phyloP scores from a whole-genome alignment of 2,329 filamentous ascomycete species.

The Colletotrichum karsti region DNA sequence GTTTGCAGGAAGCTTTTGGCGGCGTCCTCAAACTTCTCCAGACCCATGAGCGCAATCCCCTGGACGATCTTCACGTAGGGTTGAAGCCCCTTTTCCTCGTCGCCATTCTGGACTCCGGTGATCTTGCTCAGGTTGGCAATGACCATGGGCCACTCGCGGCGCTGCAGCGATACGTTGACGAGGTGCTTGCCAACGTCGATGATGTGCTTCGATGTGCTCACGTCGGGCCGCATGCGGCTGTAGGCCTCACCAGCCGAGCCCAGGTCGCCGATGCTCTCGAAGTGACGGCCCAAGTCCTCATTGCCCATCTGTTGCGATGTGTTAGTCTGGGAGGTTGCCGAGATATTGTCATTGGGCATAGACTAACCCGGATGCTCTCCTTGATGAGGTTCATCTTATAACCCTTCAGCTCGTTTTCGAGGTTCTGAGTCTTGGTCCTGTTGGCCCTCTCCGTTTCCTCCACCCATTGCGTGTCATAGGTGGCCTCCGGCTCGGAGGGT shows the following conservation, averaged over 20 bases:
- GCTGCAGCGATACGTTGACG: slow-evolving; percentile 78
- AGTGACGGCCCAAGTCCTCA: slow-evolving; percentile 88
- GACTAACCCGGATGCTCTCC: slow-evolving; percentile 86
- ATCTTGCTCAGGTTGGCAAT: slow-evolving; percentile 71
- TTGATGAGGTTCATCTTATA: slow-evolving; percentile 98
- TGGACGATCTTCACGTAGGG: slow-evolving; percentile 62
- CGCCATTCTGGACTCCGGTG: slow-evolving; percentile 51
- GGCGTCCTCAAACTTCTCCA: slow-evolving; percentile 65
- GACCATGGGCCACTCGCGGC: slow-evolving; percentile 79
- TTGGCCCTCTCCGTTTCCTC: slow-evolving; percentile 72
- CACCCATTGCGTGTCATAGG: slow-evolving; percentile 79
- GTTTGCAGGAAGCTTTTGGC: slow-evolving; percentile 75
- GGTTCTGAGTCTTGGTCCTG: slow-evolving; percentile 73
- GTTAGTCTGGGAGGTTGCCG: slow-evolving; percentile 9
- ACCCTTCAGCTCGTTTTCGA: slow-evolving; percentile 86
- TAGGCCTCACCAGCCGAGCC: slow-evolving; percentile 79
- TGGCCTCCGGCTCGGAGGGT: slow-evolving; percentile 74
- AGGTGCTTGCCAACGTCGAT: slow-evolving; percentile 83
- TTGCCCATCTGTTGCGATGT: slow-evolving; percentile 80
- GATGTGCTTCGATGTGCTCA: slow-evolving; percentile 84
- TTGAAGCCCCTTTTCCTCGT: slow-evolving; percentile 58
- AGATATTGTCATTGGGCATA: neutral
- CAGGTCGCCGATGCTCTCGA: slow-evolving; percentile 81
- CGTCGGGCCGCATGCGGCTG: slow-evolving; percentile 88
- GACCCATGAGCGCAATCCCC: slow-evolving; percentile 59